Base-by-base conservation (phyloP, 441 rosid species). In the Theobroma grandiflorum region DNA sequence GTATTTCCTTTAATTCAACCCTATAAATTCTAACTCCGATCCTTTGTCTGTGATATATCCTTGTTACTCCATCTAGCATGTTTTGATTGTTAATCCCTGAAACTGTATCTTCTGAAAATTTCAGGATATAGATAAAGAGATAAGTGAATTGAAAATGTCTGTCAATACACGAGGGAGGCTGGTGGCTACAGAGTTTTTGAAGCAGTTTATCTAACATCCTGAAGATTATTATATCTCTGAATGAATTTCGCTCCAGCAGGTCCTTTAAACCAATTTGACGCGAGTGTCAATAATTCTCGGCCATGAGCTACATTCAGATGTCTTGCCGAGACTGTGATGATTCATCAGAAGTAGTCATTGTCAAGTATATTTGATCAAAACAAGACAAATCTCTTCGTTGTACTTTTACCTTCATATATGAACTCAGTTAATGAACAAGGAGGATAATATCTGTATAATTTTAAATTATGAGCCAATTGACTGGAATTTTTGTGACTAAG, bases 51-150 rank as follows among this genome's bases (percentile, higher is more conserved):
- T 37, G 63, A 3, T n/a, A 20, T 1, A 45, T 69, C 35, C 26
- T n/a, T 72, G 57, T 31, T 61, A 9, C 18, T 63, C 55, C 43
- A 15, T 62, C 33, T 26, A 33, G n/a, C 50, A 8, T 53, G 45
- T 63, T 68, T n/a, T 18, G 15, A 43, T 79, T 31, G 40, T 26
- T 61, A 16, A 18, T 11, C 43, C 53, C 47, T 81, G 6, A 40
- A 53, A 35, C n/a, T 26, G 26, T 70, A 59, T 47, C 62, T 47
- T 58, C 10, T 69, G 62, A 33, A 79, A 82, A 73, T 84, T 88
- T 57, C 94, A 97, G 98, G 99, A 95, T 81, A 97, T 97, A 33
- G 95, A 95, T 72, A 93, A 95, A 84, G 97, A 97, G 90, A 97
- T 95, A 80, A 91, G 91, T n/a, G 98, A 97, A 74, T 80, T 97